A percentile compares a stretch with the other conserved stretches of the same genome.
Evolutionary conservation across 805 yeast genomes (phyloP).

Genomic region (Nakazawaea sp.): DNA sequence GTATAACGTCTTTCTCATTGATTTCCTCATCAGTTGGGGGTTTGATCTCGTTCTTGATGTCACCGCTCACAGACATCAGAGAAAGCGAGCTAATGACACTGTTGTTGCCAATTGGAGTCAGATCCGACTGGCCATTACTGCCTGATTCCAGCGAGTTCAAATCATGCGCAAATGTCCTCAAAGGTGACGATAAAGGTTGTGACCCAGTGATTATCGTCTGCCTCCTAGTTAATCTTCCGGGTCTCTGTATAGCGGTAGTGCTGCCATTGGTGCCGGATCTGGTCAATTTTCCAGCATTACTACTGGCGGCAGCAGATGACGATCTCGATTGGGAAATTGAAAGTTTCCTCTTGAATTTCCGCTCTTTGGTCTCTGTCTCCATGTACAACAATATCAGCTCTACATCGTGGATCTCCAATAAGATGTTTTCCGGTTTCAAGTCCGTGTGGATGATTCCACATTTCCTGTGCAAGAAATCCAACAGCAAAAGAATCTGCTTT

Average conservation of each 20-base stretch:
- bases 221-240: constrained; percentile 46
- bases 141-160: constrained; percentile 31
- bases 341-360: constrained; percentile 11
- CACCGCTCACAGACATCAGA: constrained; percentile 28
- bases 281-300: background rate
- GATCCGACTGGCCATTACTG: no score
- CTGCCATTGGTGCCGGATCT: constrained; percentile 1
- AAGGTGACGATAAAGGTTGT: constrained; percentile 87
- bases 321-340: constrained; percentile 7
- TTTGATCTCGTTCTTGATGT: constrained; percentile 23
- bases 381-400: constrained; percentile 40
- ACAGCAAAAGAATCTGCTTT: constrained; percentile 45
- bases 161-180: constrained; percentile 39
- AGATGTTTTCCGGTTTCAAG: constrained; percentile 67
- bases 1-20: constrained; percentile 26
- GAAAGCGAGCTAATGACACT: constrained; percentile 29
- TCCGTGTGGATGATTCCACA: constrained; percentile 73
- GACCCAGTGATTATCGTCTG: constrained; percentile 82
- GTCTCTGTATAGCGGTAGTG: background rate
- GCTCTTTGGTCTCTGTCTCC: constrained; percentile 31
- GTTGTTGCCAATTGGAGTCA: constrained; percentile 15
- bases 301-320: background rate
- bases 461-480: constrained; percentile 51
- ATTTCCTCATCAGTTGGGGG: constrained; percentile 30
- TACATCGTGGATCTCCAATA: constrained; percentile 47